Evolutionary conservation across 1,284 basidiomycete species (phyloP), one percentile per base, ranked within the genome.

Genomic region (Ustilago sp.): DNA sequence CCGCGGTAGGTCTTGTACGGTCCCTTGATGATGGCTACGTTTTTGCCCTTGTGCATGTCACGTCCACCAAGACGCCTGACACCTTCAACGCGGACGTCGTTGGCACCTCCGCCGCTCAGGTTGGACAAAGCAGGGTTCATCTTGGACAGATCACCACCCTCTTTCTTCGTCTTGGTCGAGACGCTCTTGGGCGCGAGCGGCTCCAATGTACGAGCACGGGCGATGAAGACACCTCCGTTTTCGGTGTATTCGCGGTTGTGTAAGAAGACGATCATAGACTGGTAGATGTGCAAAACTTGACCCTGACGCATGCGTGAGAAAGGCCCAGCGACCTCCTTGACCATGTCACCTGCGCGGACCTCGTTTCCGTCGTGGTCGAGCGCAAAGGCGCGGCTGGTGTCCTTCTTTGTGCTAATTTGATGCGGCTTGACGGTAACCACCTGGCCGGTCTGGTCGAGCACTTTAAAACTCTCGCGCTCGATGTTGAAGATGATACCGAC

Each of bases 401-500:
- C 93, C 57, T 92, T 90, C 90, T 95, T 93, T 13, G 93, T 93
- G 63, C 81, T 83, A 80, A 99, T 97, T 86, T 99, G 95, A 77
- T 95, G 93, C 8, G 95, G 94, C 81, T 93, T 92, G n/a, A 98
- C 93, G 7, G 93, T 89, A 23, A 94, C 92, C 31, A 93, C 90
- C 57, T 83, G 78, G 1, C 94, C 94, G 77, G 94, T 93, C 87
- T 98, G 96, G 85, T 99, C 96, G 54, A 99, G 89, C 0, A 99
- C 93, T 67, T 94, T 93, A 90, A 99, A 95, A 8, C 93, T 92
- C 83, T 94, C 94, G 19, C 94, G 91, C 86, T 99, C 97, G 4
- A 96, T 95, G 87, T 97, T 97, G 90, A 93, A 97, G 79, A 99
- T 96, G 69, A 99, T 94, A 85, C 95, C 96, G 32, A 95, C 94